A percentile compares a stretch with the other conserved stretches of the same genome.
phyloP scores from a whole-genome alignment of 1,284 basidiomycete genomes.

The Ustilago lituana region DNA sequence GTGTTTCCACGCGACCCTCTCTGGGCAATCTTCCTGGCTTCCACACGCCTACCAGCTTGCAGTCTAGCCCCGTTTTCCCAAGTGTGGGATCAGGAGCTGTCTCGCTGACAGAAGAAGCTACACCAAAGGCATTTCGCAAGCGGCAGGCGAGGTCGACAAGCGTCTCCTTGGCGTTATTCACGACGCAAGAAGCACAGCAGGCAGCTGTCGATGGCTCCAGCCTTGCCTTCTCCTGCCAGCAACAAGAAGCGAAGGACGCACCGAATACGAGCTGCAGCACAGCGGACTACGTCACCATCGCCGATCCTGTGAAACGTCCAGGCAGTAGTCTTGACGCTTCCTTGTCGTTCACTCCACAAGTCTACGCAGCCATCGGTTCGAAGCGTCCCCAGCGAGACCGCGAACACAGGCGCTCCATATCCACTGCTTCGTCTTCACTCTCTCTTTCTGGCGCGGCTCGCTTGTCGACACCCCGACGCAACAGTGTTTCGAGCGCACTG shows the following conservation, averaged over 20 bases:
- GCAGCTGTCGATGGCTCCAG: neutral
- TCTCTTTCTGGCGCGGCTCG: conserved; percentile 3
- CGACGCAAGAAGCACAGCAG: conserved; percentile 1
- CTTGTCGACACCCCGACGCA: conserved; percentile 1
- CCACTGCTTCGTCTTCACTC: conserved; percentile 26
- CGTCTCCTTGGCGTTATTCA: conserved; percentile 5
- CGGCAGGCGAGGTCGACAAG: conserved; percentile 12
- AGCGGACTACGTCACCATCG: conserved; percentile 1
- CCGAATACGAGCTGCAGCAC: neutral
- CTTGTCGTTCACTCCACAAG: neutral
- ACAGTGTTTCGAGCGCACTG: conserved; percentile 13
- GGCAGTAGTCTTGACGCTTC: neutral
- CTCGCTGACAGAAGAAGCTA: conserved; percentile 4
- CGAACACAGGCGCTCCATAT: conserved; percentile 18
- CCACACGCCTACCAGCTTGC: conserved; percentile 7
- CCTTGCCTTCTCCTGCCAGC: neutral
- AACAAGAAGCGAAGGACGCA: too few relatives aligned
- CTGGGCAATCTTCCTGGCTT: conserved; percentile 28
- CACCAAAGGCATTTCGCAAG: conserved; percentile 21
- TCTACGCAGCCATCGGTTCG: neutral
- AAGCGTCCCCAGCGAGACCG: neutral
- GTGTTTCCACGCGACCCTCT: conserved; percentile 6
- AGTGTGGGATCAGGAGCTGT: neutral
- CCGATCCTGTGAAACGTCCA: neutral
- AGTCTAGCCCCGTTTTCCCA: conserved; percentile 1